Conservation (phyloP, 2,329 filamentous ascomycete genomes). For the Xylariaceae sp. region DNA sequence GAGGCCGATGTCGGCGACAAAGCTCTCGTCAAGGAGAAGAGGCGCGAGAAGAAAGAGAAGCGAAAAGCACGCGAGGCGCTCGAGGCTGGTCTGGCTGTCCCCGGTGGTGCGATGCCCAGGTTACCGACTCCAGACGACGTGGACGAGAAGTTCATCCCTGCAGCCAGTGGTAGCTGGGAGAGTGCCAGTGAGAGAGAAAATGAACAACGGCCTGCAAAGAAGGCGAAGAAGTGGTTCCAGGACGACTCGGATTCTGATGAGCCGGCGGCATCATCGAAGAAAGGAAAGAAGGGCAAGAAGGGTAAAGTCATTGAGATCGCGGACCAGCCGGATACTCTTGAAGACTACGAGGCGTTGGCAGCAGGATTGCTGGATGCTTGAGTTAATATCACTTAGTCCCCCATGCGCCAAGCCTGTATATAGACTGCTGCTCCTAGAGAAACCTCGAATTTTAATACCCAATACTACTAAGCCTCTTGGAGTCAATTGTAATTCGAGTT, state of each 20-base stretch:
- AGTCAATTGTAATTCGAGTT: not conserved
- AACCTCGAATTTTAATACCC: too few species aligned
- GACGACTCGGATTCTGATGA: slow-evolving; percentile 55
- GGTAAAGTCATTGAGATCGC: slow-evolving; percentile 56
- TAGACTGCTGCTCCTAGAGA: too few species aligned
- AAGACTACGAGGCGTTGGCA: slow-evolving; percentile 75
- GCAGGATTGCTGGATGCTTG: slow-evolving; percentile 60
- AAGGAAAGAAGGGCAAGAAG: slow-evolving; percentile 46
- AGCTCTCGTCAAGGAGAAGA: slow-evolving; percentile 71
- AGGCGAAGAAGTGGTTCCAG: slow-evolving; percentile 76
- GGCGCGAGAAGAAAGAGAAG: slow-evolving; percentile 70
- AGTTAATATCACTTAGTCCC: not conserved
- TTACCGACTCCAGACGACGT: slow-evolving; percentile 41
- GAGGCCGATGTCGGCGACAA: slow-evolving; percentile 82
- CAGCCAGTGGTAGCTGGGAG: slow-evolving; percentile 35
- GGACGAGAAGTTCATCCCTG: slow-evolving; percentile 52
- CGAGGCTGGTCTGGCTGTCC: slow-evolving; percentile 34
- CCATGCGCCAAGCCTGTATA: not conserved
- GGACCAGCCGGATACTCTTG: slow-evolving; percentile 71
- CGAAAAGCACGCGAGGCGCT: slow-evolving; percentile 62
- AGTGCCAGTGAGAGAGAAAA: slow-evolving; percentile 37
- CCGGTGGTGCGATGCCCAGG: slow-evolving; percentile 30
- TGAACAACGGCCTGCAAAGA: slow-evolving; percentile 49
- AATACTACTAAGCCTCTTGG: too few species aligned
- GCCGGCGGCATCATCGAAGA: slow-evolving; percentile 39